phyloP scores from a whole-genome alignment of 495 filamentous ascomycete species.

The Penicillium bovifimosum region DNA sequence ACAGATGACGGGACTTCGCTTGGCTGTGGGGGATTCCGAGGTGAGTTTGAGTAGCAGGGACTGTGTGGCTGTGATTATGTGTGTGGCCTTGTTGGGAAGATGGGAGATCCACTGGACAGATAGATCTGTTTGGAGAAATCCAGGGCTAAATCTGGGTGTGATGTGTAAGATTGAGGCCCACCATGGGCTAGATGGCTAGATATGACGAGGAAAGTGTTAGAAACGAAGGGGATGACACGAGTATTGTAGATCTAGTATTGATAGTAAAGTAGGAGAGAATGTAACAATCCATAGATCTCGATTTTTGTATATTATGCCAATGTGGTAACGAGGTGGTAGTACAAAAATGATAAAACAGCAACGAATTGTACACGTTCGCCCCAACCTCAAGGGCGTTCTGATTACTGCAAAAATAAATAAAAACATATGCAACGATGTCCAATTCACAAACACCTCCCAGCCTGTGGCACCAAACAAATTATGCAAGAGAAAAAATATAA shows the following conservation, averaged over 20 bases:
- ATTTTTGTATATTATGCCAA: constrained; percentile 19
- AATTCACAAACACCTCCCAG: constrained; percentile 16
- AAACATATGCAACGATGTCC: constrained; percentile 22
- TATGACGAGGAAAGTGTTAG: neutral
- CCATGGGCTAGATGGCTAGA: constrained; percentile 14
- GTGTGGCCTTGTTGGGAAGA: neutral
- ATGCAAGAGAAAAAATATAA: constrained; percentile 22
- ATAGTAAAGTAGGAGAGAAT: neutral
- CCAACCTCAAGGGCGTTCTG: constrained; percentile 3
- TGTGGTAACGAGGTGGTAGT: constrained; percentile 16
- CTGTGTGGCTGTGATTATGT: neutral
- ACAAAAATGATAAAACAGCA: constrained; percentile 9
- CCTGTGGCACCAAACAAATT: constrained; percentile 23
- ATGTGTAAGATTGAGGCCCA: constrained; percentile 25
- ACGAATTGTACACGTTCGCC: constrained; percentile 27
- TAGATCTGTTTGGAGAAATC: constrained; percentile 24
- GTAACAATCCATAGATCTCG: constrained; percentile 8
- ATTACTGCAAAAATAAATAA: constrained; percentile 11
- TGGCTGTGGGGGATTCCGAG: neutral
- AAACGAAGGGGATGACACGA: no score
- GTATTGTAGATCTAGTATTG: no score
- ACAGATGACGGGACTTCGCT: no score
- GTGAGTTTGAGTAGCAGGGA: neutral
- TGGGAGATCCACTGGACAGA: constrained; percentile 14
- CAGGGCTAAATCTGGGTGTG: constrained; percentile 14